Conservation (phyloP, 495 filamentous ascomycete genomes). For the Podospora tetraspora region DNA sequence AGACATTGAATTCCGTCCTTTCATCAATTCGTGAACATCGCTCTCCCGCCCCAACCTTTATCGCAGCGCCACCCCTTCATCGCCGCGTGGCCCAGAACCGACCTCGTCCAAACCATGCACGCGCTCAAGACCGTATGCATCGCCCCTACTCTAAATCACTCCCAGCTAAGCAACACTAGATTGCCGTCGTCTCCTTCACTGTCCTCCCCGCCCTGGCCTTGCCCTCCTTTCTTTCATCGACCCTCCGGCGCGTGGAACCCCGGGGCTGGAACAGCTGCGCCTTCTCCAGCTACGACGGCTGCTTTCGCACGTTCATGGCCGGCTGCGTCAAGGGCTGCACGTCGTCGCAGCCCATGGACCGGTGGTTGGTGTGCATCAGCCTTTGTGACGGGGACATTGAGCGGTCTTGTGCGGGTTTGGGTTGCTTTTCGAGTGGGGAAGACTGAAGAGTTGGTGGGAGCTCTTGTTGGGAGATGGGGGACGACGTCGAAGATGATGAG, state of each 20-base stretch:
- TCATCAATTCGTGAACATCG: not conserved
- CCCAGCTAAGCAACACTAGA: not conserved
- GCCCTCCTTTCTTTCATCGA: no score
- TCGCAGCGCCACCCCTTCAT: not conserved
- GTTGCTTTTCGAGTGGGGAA: not conserved
- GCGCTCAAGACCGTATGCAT: not conserved
- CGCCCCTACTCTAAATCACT: not conserved
- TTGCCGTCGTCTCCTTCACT: not conserved
- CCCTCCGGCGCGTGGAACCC: not conserved
- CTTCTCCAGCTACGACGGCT: not conserved
- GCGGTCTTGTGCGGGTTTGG: not conserved
- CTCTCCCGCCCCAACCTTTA: no score
- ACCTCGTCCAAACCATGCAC: not conserved
- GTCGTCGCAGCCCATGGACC: not conserved
- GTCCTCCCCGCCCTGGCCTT: not conserved
- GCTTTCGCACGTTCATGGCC: not conserved
- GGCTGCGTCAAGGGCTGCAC: not conserved
- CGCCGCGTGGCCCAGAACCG: no score
- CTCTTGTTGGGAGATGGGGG: not conserved
- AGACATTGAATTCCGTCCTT: no score
- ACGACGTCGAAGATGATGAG: no score
- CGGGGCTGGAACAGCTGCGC: not conserved
- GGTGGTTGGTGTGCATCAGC: not conserved
- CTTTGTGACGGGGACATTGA: not conserved
- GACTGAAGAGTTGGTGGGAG: not conserved